Percentiles rank a stretch among this genome's conserved stretches.
phyloP scores from a whole-genome alignment of 306 rosid genomes.

The Citrullus colocynthis region DNA sequence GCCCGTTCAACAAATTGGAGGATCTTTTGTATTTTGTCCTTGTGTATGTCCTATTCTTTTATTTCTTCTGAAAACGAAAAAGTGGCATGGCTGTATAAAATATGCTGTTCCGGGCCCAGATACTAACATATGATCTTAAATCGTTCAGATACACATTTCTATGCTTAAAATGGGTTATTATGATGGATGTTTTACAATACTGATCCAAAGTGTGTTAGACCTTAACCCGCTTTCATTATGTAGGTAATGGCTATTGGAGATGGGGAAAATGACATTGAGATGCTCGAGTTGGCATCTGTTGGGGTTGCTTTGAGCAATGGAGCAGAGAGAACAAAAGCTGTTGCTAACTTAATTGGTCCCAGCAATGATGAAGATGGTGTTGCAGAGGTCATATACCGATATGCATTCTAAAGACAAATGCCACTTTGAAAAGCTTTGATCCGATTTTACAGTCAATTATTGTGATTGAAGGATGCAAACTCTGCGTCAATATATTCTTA shows the following conservation, averaged over 20 bases:
- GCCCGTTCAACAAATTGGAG: not conserved
- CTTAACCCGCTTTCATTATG: not conserved
- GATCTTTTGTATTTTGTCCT: too few relatives aligned
- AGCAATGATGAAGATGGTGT: slow-evolving; percentile 91
- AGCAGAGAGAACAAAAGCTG: slow-evolving; percentile 68
- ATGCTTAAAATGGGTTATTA: not conserved
- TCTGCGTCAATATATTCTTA: not conserved
- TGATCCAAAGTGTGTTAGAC: not conserved
- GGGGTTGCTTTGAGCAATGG: slow-evolving; percentile 85
- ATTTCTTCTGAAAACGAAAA: too few relatives aligned
- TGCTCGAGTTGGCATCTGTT: slow-evolving; percentile 83
- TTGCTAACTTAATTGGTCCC: slow-evolving; percentile 61
- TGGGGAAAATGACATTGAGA: slow-evolving; percentile 87
- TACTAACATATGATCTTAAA: not conserved
- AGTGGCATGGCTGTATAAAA: not conserved
- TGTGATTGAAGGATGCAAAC: not conserved
- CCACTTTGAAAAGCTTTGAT: not conserved
- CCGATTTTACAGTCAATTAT: not conserved
- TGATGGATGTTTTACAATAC: not conserved
- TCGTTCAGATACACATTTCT: not conserved
- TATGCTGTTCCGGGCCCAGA: too few relatives aligned
- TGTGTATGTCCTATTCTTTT: too few relatives aligned
- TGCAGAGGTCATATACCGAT: slow-evolving; percentile 84
- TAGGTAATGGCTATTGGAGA: slow-evolving; percentile 98
- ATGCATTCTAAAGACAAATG: slow-evolving; percentile 34